Evolutionary conservation across 2,329 filamentous ascomycete species (phyloP), one percentile per base, ranked within the genome.

Genomic region (Penicillium crustosum): DNA sequence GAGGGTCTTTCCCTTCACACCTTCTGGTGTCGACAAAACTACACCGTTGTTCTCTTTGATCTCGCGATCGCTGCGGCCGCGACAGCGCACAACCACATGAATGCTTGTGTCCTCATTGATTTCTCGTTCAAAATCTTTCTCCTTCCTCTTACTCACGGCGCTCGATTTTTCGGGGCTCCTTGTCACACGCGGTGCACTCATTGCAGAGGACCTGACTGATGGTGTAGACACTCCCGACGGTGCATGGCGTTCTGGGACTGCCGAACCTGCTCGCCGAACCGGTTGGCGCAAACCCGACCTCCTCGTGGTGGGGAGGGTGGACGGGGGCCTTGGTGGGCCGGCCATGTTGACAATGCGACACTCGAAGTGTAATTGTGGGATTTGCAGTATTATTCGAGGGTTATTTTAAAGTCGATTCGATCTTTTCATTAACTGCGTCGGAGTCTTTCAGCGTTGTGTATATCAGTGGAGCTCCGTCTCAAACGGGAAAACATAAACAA

Each of bases 31-130:
- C 25, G 84, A 87, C 10, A 99, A 86, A 1, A 97, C 93, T 2
- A 97, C 92, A 39, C 91, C 90, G 72, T 92, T 97, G 76, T 96
- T 99, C 75, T 99, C 94, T 66, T 87, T 85, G 53, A 97, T 87
- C 78, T 99, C 94, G 65, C 93, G 88, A 66, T 96, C 90, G 72
- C 90, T 97, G 62, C 94, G 89, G 6, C 93, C 94, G 66, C 94
- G 86, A 78, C 93, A 99, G 63, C 94, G 85, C 57, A 99, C 95
- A 35, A 97, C 93, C 47, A 99, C 94, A 73, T 95, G 94, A 77
- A 99, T 99, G 73, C 97, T 99, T 8, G 93, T 97, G 75, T 96
- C 92, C 67, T 93, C 88, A 51, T 84, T 83, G 55, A 77, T 76
- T 33, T 90, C 86, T 6, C 83, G 75, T 44, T 93, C 93, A 70